Conservation (phyloP, 306 rosid species). For the Prunus mira region DNA sequence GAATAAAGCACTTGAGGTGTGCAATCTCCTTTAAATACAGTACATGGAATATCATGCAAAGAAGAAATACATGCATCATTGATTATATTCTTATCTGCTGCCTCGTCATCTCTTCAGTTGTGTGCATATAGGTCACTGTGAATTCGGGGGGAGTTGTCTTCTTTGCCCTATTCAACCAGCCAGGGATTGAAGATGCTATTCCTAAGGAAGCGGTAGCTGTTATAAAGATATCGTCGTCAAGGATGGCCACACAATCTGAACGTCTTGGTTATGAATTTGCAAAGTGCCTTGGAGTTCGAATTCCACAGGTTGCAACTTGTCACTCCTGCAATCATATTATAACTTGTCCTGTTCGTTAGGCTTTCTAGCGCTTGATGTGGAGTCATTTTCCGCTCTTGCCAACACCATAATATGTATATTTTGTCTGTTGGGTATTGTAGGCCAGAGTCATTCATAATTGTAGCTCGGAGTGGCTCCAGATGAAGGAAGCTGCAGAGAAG, state of each 20-base stretch:
- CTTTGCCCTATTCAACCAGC: conserved; percentile 73
- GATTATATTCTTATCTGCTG: conserved; percentile 23
- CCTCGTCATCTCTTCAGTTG: conserved; percentile 33
- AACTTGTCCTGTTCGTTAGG: neutral
- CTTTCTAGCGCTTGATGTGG: no score
- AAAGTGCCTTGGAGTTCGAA: conserved; percentile 78
- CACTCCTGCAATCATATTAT: conserved; percentile 5
- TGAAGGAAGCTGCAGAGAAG: conserved; percentile 88
- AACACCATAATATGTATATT: conserved; percentile 5
- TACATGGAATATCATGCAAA: neutral
- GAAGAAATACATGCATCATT: conserved; percentile 2
- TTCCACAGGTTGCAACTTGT: conserved; percentile 69
- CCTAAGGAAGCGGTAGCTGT: conserved; percentile 84
- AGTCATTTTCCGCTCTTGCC: no score
- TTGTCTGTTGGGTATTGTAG: conserved; percentile 41
- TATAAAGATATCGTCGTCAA: conserved; percentile 82
- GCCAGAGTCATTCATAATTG: conserved; percentile 83
- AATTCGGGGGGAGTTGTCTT: conserved; percentile 97
- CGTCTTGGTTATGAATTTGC: conserved; percentile 94
- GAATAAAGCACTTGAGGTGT: conserved; percentile 81
- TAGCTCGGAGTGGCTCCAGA: conserved; percentile 82
- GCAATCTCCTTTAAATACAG: conserved; percentile 12
- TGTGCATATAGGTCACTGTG: conserved; percentile 74
- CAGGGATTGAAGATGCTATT: conserved; percentile 36
- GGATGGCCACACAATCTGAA: conserved; percentile 95